Percentiles rank a stretch among this genome's conserved stretches.
Evolutionary conservation across 2,329 filamentous ascomycete genomes (phyloP).

Genomic region (Fusarium sp.): DNA sequence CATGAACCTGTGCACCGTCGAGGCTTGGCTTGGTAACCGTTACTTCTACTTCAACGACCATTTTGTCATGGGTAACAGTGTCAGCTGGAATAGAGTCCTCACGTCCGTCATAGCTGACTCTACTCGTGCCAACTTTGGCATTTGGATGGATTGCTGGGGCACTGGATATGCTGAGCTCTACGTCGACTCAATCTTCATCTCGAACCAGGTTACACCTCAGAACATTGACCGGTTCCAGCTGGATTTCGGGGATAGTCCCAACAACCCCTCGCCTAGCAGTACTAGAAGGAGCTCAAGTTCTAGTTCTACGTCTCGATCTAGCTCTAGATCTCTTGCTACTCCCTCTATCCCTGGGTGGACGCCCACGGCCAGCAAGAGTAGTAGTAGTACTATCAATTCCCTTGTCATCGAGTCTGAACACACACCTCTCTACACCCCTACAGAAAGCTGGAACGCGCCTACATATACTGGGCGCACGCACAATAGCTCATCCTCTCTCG

Average conservation of each 20-base stretch:
- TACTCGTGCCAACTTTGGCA: slow-evolving; percentile 3
- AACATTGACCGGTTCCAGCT: slow-evolving; percentile 16
- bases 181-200: slow-evolving; percentile 24
- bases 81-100: slow-evolving; percentile 13
- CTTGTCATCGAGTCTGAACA: neutral
- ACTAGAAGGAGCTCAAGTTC: neutral
- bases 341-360: neutral
- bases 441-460: neutral
- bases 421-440: neutral
- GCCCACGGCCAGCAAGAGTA: neutral
- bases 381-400: neutral
- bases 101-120: slow-evolving; percentile 1
- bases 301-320: neutral
- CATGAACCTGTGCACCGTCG: neutral
- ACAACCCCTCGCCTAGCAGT: neutral
- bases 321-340: neutral
- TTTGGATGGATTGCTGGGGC: slow-evolving; percentile 5
- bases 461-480: neutral
- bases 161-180: neutral
- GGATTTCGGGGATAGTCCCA: neutral
- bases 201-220: slow-evolving; percentile 16
- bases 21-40: neutral
- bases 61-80: neutral
- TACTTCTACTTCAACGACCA: slow-evolving; percentile 14
- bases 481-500: neutral